Evolutionary conservation across 495 filamentous ascomycete genomes (phyloP).

Genomic region (Penicillium parvum): DNA sequence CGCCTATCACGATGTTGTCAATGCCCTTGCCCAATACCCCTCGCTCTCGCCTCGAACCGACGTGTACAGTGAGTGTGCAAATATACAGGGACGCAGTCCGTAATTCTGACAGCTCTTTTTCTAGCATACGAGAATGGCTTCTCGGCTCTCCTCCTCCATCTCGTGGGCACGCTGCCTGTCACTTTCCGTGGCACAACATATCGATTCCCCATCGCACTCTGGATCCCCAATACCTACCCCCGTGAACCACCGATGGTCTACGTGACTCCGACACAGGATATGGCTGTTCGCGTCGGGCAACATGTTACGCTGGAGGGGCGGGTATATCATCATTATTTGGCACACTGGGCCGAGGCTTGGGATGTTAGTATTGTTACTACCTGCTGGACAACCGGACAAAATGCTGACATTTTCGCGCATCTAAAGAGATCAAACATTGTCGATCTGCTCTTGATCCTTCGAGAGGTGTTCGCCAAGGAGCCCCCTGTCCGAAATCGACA

Average conservation of each 20-base stretch:
- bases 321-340: constrained; percentile 93
- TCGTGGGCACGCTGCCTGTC: constrained; percentile 84
- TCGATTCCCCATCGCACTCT: constrained; percentile 85
- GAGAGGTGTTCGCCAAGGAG: constrained; percentile 89
- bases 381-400: not conserved
- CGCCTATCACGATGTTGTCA: constrained; percentile 86
- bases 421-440: constrained; percentile 71
- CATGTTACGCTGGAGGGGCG: constrained; percentile 93
- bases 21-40: constrained; percentile 74
- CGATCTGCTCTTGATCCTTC: constrained; percentile 76
- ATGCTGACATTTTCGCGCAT: constrained; percentile 4
- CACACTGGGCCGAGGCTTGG: constrained; percentile 82
- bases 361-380: constrained; percentile 67
- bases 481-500: constrained; percentile 80
- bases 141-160: constrained; percentile 80
- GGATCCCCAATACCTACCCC: constrained; percentile 94
- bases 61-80: constrained; percentile 73
- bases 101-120: constrained; percentile 1
- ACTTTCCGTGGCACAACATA: constrained; percentile 84
- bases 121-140: constrained; percentile 84
- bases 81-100: not conserved
- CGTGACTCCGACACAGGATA: constrained; percentile 81
- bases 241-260: constrained; percentile 79
- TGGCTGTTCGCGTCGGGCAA: constrained; percentile 86
- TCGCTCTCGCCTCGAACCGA: constrained; percentile 87